Evolutionary conservation across 2,329 filamentous ascomycete genomes (phyloP), one percentile per base, ranked within the genome.

Genomic region (Epichloe brachyelytri): DNA sequence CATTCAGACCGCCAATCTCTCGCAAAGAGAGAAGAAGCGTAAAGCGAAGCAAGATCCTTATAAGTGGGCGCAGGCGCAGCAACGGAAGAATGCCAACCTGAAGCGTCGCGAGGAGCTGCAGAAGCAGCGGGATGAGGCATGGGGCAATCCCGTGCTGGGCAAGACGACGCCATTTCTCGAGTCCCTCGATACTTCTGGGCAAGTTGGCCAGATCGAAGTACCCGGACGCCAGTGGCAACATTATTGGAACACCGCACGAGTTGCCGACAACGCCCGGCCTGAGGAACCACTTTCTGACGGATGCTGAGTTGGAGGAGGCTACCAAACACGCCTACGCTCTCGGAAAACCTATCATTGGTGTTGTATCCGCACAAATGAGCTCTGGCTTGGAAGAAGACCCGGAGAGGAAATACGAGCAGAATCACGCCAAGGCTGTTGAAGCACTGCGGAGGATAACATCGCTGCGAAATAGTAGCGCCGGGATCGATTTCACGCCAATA

Each of bases 11-110:
- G 83, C 85, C 47, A 80, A 79, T 58, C 65, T 83, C 20, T 79
- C 80, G 39, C 70, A 71, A 48, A 75, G 80, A 57, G 78, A 86
- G 57, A 79, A 79, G 69, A 82, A 82, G 64, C 77, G 79, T 54
- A 75, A 78, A 55, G 78, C 78, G 53, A 82, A 85, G 64, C 79
- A 80, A 63, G 88, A 97, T 60, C 89, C 89, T 0, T 96, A 94
- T 64, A 76, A 83, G 53, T 79, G 85, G 68, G 85, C 85, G 3
- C 88, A 94, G 68, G 83, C 87, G 34, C 80, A 85, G 61, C 87
- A 89, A 64, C 83, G 88, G 55, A 95, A 91, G 68, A 81, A 85
- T 11, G 87, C 85, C 57, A 95, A 95, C 63, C 66, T 91, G 44
- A 79, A 85, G 62, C 82, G 88, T 48, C 88, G 85, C 61, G 75